A percentile compares a stretch with the other conserved stretches of the same genome.
phyloP scores from a whole-genome alignment of 2,329 filamentous ascomycete genomes.

The Colletotrichum musicola region DNA sequence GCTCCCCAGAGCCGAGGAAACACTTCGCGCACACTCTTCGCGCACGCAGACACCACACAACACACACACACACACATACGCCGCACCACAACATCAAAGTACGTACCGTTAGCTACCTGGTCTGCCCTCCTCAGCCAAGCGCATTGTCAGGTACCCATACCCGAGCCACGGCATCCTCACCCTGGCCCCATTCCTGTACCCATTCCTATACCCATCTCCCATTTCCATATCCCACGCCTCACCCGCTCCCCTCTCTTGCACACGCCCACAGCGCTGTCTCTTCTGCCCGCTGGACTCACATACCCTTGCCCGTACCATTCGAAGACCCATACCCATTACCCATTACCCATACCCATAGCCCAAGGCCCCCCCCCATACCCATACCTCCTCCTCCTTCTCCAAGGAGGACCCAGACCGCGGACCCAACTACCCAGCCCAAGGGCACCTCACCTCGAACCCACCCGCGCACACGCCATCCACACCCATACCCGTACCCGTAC shows the following conservation, averaged over 20 bases:
- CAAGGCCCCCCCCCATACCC: slow-evolving; percentile 19
- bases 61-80: not conserved
- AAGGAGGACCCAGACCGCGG: slow-evolving; percentile 34
- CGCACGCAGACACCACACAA: not conserved
- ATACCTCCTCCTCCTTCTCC: slow-evolving; percentile 19
- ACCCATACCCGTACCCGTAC: slow-evolving; percentile 15
- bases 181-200: slow-evolving; percentile 11
- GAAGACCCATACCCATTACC: not conserved
- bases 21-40: no score
- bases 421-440: slow-evolving; percentile 35
- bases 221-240: slow-evolving; percentile 30
- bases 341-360: slow-evolving; percentile 19
- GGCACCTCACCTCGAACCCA: slow-evolving; percentile 25
- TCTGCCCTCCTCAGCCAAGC: slow-evolving; percentile 11
- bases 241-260: slow-evolving; percentile 5
- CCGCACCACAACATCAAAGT: not conserved
- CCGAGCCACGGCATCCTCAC: slow-evolving; percentile 17
- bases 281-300: slow-evolving; percentile 4
- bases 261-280: slow-evolving; percentile 16
- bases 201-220: slow-evolving; percentile 19
- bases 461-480: slow-evolving; percentile 25
- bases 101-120: slow-evolving; percentile 34
- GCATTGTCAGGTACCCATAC: slow-evolving; percentile 27
- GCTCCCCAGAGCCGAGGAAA: not conserved
- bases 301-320: slow-evolving; percentile 10